Evolutionary conservation across 108 stramenopile genomes (phyloP).

Genomic region (Cyclotella baltica): DNA sequence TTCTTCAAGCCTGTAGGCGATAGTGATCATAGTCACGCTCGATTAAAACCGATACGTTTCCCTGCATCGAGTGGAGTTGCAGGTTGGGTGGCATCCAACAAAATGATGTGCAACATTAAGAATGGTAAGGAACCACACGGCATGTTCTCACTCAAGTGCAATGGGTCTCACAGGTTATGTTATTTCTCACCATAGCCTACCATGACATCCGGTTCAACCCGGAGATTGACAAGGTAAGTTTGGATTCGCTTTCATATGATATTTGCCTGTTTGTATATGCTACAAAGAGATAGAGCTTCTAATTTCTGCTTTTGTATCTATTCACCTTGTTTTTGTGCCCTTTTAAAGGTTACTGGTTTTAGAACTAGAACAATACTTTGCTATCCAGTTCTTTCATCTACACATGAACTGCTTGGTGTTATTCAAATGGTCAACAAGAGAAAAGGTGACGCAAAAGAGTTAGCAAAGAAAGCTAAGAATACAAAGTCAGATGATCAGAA

Average conservation of each 20-base stretch:
- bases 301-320: not conserved
- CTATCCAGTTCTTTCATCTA: constrained; percentile 50
- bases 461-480: constrained; percentile 42
- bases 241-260: not conserved
- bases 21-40: constrained; percentile 38
- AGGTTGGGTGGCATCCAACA: constrained; percentile 60
- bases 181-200: constrained; percentile 34
- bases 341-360: constrained; percentile 45
- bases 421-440: constrained; percentile 72
- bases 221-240: constrained; percentile 46
- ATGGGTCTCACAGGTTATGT: not conserved
- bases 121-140: constrained; percentile 24
- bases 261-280: too few relatives aligned
- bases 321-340: not conserved
- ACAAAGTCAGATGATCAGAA: constrained; percentile 24
- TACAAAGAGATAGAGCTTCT: too few relatives aligned
- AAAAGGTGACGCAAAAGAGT: constrained; percentile 43
- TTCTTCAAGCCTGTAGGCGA: constrained; percentile 64
- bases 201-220: constrained; percentile 56
- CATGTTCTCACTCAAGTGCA: not conserved
- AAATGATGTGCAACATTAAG: constrained; percentile 54
- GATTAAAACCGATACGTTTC: constrained; percentile 49
- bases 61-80: constrained; percentile 55
- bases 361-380: constrained; percentile 59
- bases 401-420: constrained; percentile 59